A percentile compares a stretch with the other conserved stretches of the same genome.
Evolutionary conservation across 768 basidiomycete genomes (phyloP).

Genomic region (Rhodotorula babjevae): DNA sequence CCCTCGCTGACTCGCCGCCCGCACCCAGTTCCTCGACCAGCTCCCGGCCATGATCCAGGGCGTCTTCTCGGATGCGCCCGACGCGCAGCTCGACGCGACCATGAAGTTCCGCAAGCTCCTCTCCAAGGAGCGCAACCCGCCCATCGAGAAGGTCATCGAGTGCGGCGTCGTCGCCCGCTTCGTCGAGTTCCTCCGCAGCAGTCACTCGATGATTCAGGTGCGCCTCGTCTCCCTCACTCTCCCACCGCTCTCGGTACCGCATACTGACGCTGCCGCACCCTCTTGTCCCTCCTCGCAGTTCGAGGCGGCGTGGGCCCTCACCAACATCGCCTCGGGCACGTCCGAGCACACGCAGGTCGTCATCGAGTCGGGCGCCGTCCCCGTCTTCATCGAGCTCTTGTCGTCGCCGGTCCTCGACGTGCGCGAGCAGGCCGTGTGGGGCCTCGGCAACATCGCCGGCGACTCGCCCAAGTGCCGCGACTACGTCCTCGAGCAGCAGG

Average conservation of each 20-base stretch:
- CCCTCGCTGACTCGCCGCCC: background rate
- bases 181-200: constrained; percentile 76
- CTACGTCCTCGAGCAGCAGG: constrained; percentile 88
- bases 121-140: constrained; percentile 99
- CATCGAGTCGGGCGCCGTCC: constrained; percentile 87
- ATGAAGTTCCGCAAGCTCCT: constrained; percentile 97
- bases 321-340: constrained; percentile 59
- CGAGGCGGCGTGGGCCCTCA: constrained; percentile 44
- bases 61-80: constrained; percentile 85
- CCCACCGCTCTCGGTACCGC: background rate
- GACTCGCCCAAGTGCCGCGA: constrained; percentile 97
- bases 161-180: constrained; percentile 96
- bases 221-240: constrained; percentile 14
- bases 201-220: constrained; percentile 54
- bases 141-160: constrained; percentile 95
- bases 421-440: constrained; percentile 99
- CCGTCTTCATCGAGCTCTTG: constrained; percentile 92
- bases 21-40: constrained; percentile 54
- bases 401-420: constrained; percentile 93
- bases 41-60: constrained; percentile 69
- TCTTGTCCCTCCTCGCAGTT: constrained; percentile 34
- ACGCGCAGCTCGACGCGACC: constrained; percentile 91
- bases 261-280: background rate
- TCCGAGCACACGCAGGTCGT: constrained; percentile 98
- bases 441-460: constrained; percentile 96